Evolutionary conservation across 176 grass and related monocot genomes (phyloP).

Genomic region (Oryza officinalis): DNA sequence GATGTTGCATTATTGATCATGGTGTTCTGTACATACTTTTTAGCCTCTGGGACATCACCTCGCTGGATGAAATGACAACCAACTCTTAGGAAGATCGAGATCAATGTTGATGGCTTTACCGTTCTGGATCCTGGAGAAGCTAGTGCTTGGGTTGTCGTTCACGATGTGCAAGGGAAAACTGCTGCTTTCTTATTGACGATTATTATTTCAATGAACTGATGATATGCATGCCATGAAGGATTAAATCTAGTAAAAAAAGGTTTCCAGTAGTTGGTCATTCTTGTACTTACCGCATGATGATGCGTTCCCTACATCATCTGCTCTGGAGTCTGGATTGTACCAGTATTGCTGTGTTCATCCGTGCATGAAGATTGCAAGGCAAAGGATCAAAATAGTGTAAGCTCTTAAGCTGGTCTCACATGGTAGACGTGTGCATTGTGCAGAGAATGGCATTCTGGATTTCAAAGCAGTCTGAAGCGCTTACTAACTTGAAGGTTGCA

Average conservation of each 20-base stretch:
- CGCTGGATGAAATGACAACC: not conserved
- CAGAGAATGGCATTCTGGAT: not conserved
- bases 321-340: not conserved
- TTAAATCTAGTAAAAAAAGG: not conserved
- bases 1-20: not conserved
- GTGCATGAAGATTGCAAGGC: not conserved
- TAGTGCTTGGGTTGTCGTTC: not conserved
- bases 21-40: not conserved
- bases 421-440: not conserved
- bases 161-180: not conserved
- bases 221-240: not conserved
- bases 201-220: not conserved
- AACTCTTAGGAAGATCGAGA: not conserved
- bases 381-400: not conserved
- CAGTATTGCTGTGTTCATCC: not conserved
- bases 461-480: not conserved
- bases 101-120: not conserved
- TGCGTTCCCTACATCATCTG: not conserved
- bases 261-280: not conserved
- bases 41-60: not conserved
- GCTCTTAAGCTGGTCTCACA: not conserved
- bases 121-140: not conserved
- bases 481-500: not conserved
- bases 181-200: not conserved
- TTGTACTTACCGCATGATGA: not conserved